A percentile compares a stretch with the other conserved stretches of the same genome.
Conservation (phyloP, 805 yeast species). For the Starmerella vitae region DNA sequence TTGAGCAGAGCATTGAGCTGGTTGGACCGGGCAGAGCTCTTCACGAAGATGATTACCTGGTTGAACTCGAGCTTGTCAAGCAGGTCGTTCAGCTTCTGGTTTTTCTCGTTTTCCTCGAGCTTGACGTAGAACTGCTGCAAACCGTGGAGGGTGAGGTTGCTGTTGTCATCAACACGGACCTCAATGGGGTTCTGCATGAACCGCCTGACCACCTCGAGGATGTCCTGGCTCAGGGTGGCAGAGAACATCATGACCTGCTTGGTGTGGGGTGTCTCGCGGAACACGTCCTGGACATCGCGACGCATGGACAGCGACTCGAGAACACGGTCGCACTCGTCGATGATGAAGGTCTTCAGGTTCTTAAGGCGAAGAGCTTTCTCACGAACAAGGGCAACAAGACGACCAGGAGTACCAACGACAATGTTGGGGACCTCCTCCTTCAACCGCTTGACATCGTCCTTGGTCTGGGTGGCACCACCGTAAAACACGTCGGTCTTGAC, state of each 20-base stretch:
- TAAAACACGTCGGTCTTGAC: conserved; percentile 92
- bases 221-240: conserved; percentile 87
- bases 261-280: conserved; percentile 94
- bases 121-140: conserved; percentile 92
- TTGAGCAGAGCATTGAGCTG: conserved; percentile 78
- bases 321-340: conserved; percentile 98
- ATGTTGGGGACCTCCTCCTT: conserved; percentile 85
- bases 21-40: conserved; percentile 80
- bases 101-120: conserved; percentile 81
- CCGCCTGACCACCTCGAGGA: conserved; percentile 92
- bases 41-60: conserved; percentile 94
- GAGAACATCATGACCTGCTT: conserved; percentile 99
- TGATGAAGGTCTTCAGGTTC: conserved; percentile 84
- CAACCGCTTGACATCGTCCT: conserved; percentile 66
- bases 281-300: conserved; percentile 95
- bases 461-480: conserved; percentile 82
- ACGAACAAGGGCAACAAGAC: conserved; percentile 84
- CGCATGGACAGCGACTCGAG: conserved; percentile 87
- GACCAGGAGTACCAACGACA: conserved; percentile 96
- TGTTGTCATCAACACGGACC: conserved; percentile 93
- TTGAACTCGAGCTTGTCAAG: conserved; percentile 91
- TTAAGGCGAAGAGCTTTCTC: conserved; percentile 78
- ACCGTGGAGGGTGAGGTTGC: conserved; percentile 94
- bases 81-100: conserved; percentile 80
- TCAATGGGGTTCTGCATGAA: conserved; percentile 97